Evolutionary conservation across 306 rosid genomes (phyloP).

Genomic region (Vigna nakashimae): DNA sequence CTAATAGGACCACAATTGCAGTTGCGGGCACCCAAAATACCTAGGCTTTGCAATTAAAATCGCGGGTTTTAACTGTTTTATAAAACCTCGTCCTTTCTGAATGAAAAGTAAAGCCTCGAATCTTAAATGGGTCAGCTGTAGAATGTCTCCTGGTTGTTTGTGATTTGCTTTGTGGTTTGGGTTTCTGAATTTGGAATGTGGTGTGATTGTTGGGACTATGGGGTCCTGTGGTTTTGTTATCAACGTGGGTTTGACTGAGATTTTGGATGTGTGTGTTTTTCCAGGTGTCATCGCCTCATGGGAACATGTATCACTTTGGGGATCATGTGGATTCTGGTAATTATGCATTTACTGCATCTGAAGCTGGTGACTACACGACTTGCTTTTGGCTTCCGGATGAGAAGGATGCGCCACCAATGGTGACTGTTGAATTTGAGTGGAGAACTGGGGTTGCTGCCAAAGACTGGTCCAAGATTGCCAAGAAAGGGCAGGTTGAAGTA

Average conservation of each 20-base stretch:
- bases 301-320: constrained; percentile 67
- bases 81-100: background rate
- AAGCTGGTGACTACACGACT: constrained; percentile 72
- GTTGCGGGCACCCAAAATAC: background rate
- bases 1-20: background rate
- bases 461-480: constrained; percentile 96
- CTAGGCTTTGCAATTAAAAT: background rate
- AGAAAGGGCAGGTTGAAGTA: constrained; percentile 91
- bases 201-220: constrained; percentile 18
- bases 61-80: background rate
- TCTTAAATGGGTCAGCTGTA: constrained; percentile 25
- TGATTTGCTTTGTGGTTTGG: constrained; percentile 22
- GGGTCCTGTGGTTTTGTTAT: constrained; percentile 16
- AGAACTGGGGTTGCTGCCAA: constrained; percentile 84
- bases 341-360: constrained; percentile 83
- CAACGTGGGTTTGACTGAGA: constrained; percentile 44
- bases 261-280: constrained; percentile 36
- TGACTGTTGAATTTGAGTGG: constrained; percentile 85
- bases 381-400: constrained; percentile 77
- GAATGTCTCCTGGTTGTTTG: background rate
- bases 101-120: background rate
- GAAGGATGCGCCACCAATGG: constrained; percentile 43
- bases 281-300: constrained; percentile 79
- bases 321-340: constrained; percentile 74
- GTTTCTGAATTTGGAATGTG: constrained; percentile 33